A percentile compares a stretch with the other conserved stretches of the same genome.
phyloP scores from a whole-genome alignment of 2,329 filamentous ascomycete species.

The Pyricularia sp. region DNA sequence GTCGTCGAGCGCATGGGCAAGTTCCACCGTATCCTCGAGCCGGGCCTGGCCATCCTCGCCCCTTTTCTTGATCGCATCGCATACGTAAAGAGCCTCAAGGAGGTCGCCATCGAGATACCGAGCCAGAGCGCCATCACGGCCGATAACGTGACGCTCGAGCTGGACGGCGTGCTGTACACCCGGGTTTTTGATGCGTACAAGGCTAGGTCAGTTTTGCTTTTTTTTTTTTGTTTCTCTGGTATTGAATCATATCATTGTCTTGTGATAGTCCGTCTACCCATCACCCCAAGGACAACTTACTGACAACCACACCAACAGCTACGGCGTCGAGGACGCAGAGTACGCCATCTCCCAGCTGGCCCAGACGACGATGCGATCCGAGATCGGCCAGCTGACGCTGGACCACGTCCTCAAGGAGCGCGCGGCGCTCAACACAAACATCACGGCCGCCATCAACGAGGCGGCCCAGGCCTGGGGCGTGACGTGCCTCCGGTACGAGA shows the following conservation, averaged over 20 bases:
- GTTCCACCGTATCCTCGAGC: conserved; percentile 87
- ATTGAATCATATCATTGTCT: background rate
- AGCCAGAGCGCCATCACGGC: conserved; percentile 97
- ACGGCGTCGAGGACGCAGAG: conserved; percentile 96
- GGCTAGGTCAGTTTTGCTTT: conserved; percentile 56
- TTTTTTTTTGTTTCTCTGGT: background rate
- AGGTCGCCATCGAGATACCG: conserved; percentile 91
- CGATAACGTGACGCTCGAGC: conserved; percentile 93
- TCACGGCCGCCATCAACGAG: conserved; percentile 98
- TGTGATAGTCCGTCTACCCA: background rate
- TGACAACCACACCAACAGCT: conserved; percentile 42
- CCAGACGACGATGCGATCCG: conserved; percentile 97
- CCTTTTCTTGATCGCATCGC: conserved; percentile 93
- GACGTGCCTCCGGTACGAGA: conserved; percentile 92
- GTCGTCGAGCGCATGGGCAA: conserved; percentile 99
- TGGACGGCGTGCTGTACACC: conserved; percentile 93
- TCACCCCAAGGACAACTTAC: background rate
- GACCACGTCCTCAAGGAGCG: conserved; percentile 98
- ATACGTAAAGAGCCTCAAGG: conserved; percentile 96
- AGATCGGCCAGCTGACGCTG: conserved; percentile 92
- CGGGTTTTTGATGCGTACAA: conserved; percentile 97
- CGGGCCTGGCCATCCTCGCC: conserved; percentile 78
- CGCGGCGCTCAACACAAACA: conserved; percentile 91
- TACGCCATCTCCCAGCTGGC: conserved; percentile 97
- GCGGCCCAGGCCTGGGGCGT: conserved; percentile 96